phyloP scores from a whole-genome alignment of 2,329 filamentous ascomycete species.

The Cladophialophora psammophila region DNA sequence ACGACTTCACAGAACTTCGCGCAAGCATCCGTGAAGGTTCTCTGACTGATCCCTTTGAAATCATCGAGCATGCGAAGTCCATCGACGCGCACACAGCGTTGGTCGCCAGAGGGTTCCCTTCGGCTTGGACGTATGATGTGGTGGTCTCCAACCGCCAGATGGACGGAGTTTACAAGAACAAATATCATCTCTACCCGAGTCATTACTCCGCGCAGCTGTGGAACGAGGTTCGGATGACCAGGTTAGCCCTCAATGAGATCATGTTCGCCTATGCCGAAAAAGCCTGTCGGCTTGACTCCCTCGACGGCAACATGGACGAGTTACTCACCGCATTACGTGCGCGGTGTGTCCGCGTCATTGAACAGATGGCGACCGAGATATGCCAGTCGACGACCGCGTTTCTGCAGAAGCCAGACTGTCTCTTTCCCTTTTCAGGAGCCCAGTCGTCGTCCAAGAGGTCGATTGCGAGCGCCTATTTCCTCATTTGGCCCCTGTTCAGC shows the following conservation, averaged over 20 bases:
- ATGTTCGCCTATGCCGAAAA: background rate
- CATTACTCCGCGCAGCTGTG: slow-evolving; percentile 36
- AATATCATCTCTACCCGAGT: slow-evolving; percentile 39
- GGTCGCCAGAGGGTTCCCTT: slow-evolving; percentile 19
- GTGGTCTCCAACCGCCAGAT: slow-evolving; percentile 14
- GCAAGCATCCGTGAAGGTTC: slow-evolving; percentile 17
- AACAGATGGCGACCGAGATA: slow-evolving; percentile 23
- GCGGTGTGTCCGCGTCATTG: slow-evolving; percentile 3
- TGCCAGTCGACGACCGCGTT: slow-evolving; percentile 23
- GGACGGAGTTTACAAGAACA: slow-evolving; percentile 24
- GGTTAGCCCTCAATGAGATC: slow-evolving; percentile 35
- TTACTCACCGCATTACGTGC: background rate
- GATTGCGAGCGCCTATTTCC: slow-evolving; percentile 22
- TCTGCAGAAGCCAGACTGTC: background rate
- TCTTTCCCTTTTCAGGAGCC: background rate
- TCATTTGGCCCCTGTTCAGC: slow-evolving; percentile 30
- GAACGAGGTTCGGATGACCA: slow-evolving; percentile 41
- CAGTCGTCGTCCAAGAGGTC: background rate
- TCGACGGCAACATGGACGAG: background rate
- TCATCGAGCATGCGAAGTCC: slow-evolving; percentile 15
- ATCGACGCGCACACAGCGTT: slow-evolving; percentile 8
- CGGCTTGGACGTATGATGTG: slow-evolving; percentile 30
- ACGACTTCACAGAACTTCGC: slow-evolving; percentile 24
- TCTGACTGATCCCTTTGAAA: slow-evolving; percentile 18
- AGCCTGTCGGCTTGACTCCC: background rate